Percentiles rank a stretch among this genome's conserved stretches.
phyloP scores from a whole-genome alignment of 768 basidiomycete genomes.

The Cubamyces sp. region DNA sequence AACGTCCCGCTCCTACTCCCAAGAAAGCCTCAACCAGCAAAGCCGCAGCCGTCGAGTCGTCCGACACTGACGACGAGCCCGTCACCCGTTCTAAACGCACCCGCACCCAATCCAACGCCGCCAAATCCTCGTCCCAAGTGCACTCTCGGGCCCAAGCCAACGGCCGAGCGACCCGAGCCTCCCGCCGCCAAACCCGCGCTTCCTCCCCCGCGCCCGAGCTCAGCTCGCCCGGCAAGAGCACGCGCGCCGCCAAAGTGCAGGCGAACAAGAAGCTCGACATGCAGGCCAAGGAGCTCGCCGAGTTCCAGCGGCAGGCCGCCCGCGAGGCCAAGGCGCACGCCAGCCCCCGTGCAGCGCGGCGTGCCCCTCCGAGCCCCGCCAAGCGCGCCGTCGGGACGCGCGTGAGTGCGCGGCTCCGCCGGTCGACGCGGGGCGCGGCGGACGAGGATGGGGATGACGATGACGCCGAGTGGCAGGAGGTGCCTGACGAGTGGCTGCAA shows the following conservation, averaged over 20 bases:
- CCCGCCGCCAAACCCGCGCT: slow-evolving; percentile 13
- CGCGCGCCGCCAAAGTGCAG: slow-evolving; percentile 69
- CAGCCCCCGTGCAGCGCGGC: slow-evolving; percentile 18
- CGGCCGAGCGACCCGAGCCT: slow-evolving; percentile 16
- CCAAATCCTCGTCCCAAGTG: slow-evolving; percentile 3
- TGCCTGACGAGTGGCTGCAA: slow-evolving; percentile 76
- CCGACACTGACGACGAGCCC: slow-evolving; percentile 29
- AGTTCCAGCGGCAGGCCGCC: slow-evolving; percentile 57
- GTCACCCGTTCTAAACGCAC: slow-evolving; percentile 34
- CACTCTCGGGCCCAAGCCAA: slow-evolving; percentile 6
- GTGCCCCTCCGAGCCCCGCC: slow-evolving; percentile 16
- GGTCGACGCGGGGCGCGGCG: slow-evolving; percentile 33
- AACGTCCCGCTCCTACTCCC: slow-evolving; percentile 34
- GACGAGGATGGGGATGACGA: slow-evolving; percentile 44
- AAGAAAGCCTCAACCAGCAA: slow-evolving; percentile 32
- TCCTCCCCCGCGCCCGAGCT: slow-evolving; percentile 13
- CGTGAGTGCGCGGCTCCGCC: slow-evolving; percentile 67
- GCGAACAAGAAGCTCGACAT: slow-evolving; percentile 71
- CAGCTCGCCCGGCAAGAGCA: slow-evolving; percentile 45
- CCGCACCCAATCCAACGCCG: slow-evolving; percentile 5
- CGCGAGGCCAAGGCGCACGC: slow-evolving; percentile 6
- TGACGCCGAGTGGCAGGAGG: slow-evolving; percentile 74
- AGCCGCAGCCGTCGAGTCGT: slow-evolving; percentile 8
- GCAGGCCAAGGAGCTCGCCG: slow-evolving; percentile 70
- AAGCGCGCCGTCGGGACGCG: slow-evolving; percentile 53